Base-by-base conservation (phyloP, 2,329 filamentous ascomycete genomes). In the Escovopsis weberi region DNA sequence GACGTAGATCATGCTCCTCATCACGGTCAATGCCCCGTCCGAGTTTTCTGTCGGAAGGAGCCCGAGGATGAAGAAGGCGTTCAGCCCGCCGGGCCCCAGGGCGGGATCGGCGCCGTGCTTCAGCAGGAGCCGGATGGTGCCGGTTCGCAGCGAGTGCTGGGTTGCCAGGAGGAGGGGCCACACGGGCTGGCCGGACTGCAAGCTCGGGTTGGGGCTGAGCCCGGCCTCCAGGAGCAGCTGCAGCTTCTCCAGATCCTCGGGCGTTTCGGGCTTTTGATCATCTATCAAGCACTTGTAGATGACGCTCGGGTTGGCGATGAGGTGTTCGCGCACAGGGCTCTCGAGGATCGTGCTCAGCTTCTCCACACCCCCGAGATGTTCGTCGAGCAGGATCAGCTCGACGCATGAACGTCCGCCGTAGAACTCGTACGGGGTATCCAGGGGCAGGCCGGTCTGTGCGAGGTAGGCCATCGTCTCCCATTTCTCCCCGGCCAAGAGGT, bases 381-480 rank as follows among this genome's bases (percentile, higher is more conserved):
- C 23, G 4, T 37, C 18, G 15, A 12, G 4, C 6, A 37, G 12
- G 23, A 37, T 18, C 15, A 19, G 6, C n/a, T 18, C 18, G 15
- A 37, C 23, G 23, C n/a, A 23, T 12, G n/a, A 7, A 3, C n/a
- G 35, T 10, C 12, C 23, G 2, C 9, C 6, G 12, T 23, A 23
- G 18, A 37, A 18, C 6, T 10, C 12, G 18, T 23, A 7, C 6
- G 6, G n/a, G 35, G 6, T 15, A 10, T 37, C 12, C 18, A 37
- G 10, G 23, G 8, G 18, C 18, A 37, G 9, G 7, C 35, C 35
- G 15, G 15, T 37, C 35, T 12, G 28, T 4, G 44, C 45, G 15
- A 49, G 38, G 39, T 18, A 37, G 26, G 43, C 12, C 6, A 48
- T 12, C 18, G 23, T 37, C 4, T 37, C 35, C 18, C 23, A 37